These are phyloP conservation scores for Penicillium sp. DNA, from an alignment of 2,329 filamentous ascomycete species.

Conservation along the genomic window DNA sequence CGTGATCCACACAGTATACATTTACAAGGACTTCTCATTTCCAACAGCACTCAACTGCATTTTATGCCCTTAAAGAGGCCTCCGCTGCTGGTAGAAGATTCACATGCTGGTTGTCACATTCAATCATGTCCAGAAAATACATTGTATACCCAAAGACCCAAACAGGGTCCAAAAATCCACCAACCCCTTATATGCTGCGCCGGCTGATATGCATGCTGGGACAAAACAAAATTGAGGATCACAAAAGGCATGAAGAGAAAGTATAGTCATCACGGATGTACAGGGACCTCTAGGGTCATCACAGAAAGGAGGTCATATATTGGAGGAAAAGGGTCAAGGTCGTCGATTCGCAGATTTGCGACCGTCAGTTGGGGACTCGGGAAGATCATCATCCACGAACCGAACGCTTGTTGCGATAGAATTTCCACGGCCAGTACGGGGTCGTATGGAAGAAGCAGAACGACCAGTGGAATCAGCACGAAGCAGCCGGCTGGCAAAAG, in stretches of 20 bases:
- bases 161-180: slow-evolving; percentile 5
- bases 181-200: slow-evolving; percentile 24
- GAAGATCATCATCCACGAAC: slow-evolving; percentile 41
- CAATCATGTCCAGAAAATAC: slow-evolving; percentile 21
- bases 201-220: slow-evolving; percentile 24
- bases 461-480: slow-evolving; percentile 25
- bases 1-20: not conserved
- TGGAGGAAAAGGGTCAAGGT: slow-evolving; percentile 17
- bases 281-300: slow-evolving; percentile 4
- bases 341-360: slow-evolving; percentile 37
- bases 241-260: slow-evolving; percentile 9
- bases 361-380: slow-evolving; percentile 42
- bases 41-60: not conserved
- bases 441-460: slow-evolving; percentile 25
- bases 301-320: slow-evolving; percentile 10
- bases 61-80: not conserved
- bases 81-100: not conserved
- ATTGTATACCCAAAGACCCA: slow-evolving; percentile 16
- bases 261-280: slow-evolving; percentile 21
- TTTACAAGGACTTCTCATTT: not conserved
- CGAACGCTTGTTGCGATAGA: slow-evolving; percentile 40
- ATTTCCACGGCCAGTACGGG: slow-evolving; percentile 27
- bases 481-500: slow-evolving; percentile 43
- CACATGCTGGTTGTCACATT: slow-evolving; percentile 16
- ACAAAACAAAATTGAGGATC: slow-evolving; percentile 14